phyloP scores from a whole-genome alignment of 1,284 basidiomycete genomes.

The Apiotrichum sp. region DNA sequence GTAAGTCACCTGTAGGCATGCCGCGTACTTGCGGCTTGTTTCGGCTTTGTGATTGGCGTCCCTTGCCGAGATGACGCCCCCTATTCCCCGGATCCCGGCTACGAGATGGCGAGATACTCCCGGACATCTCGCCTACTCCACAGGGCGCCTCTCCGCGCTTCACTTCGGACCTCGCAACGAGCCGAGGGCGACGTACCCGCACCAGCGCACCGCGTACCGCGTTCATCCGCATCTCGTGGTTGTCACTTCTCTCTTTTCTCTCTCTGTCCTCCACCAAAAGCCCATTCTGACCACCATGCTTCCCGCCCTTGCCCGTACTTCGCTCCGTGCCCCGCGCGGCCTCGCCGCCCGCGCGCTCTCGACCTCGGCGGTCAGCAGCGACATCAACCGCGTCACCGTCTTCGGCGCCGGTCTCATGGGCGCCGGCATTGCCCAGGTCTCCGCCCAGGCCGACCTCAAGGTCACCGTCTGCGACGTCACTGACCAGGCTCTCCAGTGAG shows the following conservation, averaged over 20 bases:
- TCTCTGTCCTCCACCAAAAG: neutral
- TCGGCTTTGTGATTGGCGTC: no score
- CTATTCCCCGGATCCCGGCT: no score
- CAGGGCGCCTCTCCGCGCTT: no score
- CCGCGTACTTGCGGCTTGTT: no score
- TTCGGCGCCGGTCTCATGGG: conserved; percentile 53
- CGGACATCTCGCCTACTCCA: no score
- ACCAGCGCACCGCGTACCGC: no score
- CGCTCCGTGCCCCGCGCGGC: conserved; percentile 6
- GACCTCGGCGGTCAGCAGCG: conserved; percentile 2
- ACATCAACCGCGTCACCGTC: conserved; percentile 45
- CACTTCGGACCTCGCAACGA: no score
- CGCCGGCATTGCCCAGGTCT: conserved; percentile 52
- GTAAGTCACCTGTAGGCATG: no score
- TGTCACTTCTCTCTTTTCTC: neutral
- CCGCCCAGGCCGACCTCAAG: conserved; percentile 49
- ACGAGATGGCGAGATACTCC: no score
- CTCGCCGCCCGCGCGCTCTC: conserved; percentile 9
- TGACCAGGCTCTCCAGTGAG: conserved; percentile 43
- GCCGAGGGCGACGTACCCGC: no score
- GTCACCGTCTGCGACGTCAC: conserved; percentile 48
- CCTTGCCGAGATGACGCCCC: no score
- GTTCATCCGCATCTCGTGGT: neutral
- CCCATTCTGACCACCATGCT: conserved; percentile 9
- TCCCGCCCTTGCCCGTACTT: conserved; percentile 10